A percentile compares a stretch with the other conserved stretches of the same genome.
Evolutionary conservation across 441 rosid genomes (phyloP).

Genomic region (Bruguiera hainesii): DNA sequence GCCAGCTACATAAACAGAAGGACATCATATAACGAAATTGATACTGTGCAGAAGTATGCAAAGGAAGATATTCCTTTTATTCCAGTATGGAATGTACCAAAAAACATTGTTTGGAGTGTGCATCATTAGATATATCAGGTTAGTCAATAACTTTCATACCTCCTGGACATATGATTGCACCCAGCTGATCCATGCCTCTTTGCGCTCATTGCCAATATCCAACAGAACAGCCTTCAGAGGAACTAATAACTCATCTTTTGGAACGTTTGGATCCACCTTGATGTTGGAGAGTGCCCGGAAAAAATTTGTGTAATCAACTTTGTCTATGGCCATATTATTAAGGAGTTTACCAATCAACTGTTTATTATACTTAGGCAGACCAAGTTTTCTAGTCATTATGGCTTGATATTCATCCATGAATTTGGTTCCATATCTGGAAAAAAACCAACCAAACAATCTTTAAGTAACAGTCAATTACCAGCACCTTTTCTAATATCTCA

Average conservation of each 20-base stretch:
- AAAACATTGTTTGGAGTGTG: too few species aligned
- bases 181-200: constrained; percentile 94
- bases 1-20: constrained; percentile 47
- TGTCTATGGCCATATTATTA: constrained; percentile 93
- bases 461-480: constrained; percentile 1
- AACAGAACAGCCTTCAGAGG: constrained; percentile 85
- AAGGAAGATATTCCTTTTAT: neutral
- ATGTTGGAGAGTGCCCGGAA: constrained; percentile 78
- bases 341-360: constrained; percentile 79
- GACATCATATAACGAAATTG: neutral
- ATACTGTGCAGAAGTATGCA: neutral
- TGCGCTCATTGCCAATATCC: constrained; percentile 94
- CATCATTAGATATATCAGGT: neutral
- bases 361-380: constrained; percentile 89
- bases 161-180: constrained; percentile 76
- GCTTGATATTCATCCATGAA: constrained; percentile 98
- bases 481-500: constrained; percentile 3
- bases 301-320: constrained; percentile 97
- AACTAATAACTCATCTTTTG: constrained; percentile 57
- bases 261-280: constrained; percentile 66
- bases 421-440: constrained; percentile 74
- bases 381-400: constrained; percentile 86
- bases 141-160: constrained; percentile 36
- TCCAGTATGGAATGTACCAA: neutral
- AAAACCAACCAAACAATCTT: constrained; percentile 8